These are phyloP conservation scores for Nephelium lappaceum DNA, from an alignment of 345 rosid species.

Conservation along the genomic window DNA sequence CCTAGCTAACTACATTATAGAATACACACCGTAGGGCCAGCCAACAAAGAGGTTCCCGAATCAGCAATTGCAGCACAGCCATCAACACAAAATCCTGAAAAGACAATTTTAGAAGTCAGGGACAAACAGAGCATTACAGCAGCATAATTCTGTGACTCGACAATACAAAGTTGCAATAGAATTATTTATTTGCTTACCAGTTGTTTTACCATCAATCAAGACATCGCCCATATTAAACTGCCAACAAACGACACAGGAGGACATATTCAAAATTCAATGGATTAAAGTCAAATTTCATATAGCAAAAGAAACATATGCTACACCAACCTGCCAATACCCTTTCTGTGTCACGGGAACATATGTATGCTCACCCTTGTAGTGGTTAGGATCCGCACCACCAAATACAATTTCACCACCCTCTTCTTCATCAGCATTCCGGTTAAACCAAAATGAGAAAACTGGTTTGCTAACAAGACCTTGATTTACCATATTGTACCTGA, in stretches of 20 bases:
- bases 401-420: slow-evolving; percentile 75
- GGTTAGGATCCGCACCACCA: slow-evolving; percentile 69
- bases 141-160: background rate
- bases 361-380: slow-evolving; percentile 67
- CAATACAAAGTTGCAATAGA: background rate
- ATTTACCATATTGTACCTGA: slow-evolving; percentile 75
- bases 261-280: background rate
- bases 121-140: background rate
- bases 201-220: slow-evolving; percentile 53
- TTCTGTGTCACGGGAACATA: slow-evolving; percentile 64
- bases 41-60: slow-evolving; percentile 79
- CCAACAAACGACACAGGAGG: slow-evolving; percentile 1
- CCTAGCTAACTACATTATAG: background rate
- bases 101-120: slow-evolving; percentile 1
- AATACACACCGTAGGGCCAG: slow-evolving; percentile 69
- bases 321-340: slow-evolving; percentile 79
- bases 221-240: slow-evolving; percentile 81
- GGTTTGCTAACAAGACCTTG: slow-evolving; percentile 65
- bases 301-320: background rate
- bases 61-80: slow-evolving; percentile 78
- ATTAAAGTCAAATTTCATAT: background rate
- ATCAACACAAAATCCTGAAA: slow-evolving; percentile 53
- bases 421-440: slow-evolving; percentile 63
- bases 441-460: slow-evolving; percentile 81
- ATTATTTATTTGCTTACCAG: slow-evolving; percentile 41